These are phyloP conservation scores for Suaeda aralocaspica DNA, from an alignment of 148 eudicot genomes.

Conservation along the genomic window DNA sequence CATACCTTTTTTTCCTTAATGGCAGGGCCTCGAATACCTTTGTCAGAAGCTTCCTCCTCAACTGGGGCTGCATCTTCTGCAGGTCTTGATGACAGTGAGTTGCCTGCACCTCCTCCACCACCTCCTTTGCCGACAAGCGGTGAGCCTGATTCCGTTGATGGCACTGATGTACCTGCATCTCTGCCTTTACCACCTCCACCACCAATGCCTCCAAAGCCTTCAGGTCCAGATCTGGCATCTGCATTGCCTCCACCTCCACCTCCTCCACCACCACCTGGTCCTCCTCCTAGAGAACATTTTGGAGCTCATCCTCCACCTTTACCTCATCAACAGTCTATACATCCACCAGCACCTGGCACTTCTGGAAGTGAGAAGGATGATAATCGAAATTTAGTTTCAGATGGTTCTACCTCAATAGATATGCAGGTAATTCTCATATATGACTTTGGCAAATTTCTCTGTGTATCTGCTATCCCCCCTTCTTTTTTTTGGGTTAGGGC, in stretches of 20 bases:
- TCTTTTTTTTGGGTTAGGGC: background rate
- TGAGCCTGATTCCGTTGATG: conserved; percentile 47
- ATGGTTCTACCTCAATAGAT: conserved; percentile 39
- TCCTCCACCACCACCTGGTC: conserved; percentile 64
- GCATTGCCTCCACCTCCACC: conserved; percentile 59
- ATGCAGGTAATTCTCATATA: conserved; percentile 39
- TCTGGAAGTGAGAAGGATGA: conserved; percentile 42
- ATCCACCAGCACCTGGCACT: conserved; percentile 77
- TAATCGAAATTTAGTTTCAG: conserved; percentile 36
- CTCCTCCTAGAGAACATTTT: conserved; percentile 61
- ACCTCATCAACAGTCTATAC: conserved; percentile 44
- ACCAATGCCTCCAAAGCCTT: conserved; percentile 69
- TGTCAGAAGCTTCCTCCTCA: conserved; percentile 38
- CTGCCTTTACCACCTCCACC: conserved; percentile 91
- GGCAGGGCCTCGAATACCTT: conserved; percentile 72
- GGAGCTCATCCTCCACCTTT: conserved; percentile 48
- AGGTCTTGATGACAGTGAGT: conserved; percentile 55
- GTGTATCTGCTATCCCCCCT: background rate
- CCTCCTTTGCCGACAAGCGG: conserved; percentile 65
- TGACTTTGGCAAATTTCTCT: conserved; percentile 1
- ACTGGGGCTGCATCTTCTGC: conserved; percentile 43
- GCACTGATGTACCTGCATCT: conserved; percentile 48
- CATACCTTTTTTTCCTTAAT: conserved; percentile 4
- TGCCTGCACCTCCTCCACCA: conserved; percentile 80
- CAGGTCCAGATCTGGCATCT: conserved; percentile 41